Base-by-base conservation (phyloP, 352 stramenopile genomes). In the Globisporangium apiculatum region DNA sequence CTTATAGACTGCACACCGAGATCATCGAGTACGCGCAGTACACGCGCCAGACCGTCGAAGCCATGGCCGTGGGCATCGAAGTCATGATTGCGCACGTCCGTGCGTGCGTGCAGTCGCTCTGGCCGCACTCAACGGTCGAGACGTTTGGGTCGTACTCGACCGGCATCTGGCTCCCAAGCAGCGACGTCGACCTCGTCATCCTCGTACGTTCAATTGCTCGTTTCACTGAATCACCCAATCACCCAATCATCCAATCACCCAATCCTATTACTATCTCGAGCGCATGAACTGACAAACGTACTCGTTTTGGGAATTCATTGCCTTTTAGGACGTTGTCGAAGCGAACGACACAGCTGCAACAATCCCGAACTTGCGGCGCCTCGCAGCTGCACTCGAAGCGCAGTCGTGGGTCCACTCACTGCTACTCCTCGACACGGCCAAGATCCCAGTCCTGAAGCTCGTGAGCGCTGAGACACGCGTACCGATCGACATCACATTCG, bases 131-230 rank as follows among this genome's bases (percentile, higher is more conserved):
- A 12, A 76, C 71, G 15, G 80, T 95, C 15, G 85, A 95, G 55
- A 86, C 82, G 0, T 95, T 90, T 54, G 85, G 85, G 3, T 93
- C 83, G 18, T 95, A 93, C 61, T 89, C 85, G 40, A 95, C 85
- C 1, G 85, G 85, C 36, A 89, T 95, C 58, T 95, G 85, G 85
- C 69, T 95, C 11, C 85, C 85, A 15, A 91, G 75, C 54, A 95
- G 85, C 51, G 85, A 95, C 54, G 81, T 95, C 37, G 85, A 95
- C 47, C 71, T 95, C 17, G 85, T 95, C 3, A 88, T 95, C 48
- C 45, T 95, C 59, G 72, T 79, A 67, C 58, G 57, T 69, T 12
- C 2, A 31, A 31, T 31, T 31, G 24, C 2, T 31, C 24, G 24
- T 31, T 31, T 31, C 24, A 31, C 24, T 12, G 7, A 15, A 2